Base-by-base conservation (phyloP, 768 basidiomycete species). In the Paxillus rubicundulus region DNA sequence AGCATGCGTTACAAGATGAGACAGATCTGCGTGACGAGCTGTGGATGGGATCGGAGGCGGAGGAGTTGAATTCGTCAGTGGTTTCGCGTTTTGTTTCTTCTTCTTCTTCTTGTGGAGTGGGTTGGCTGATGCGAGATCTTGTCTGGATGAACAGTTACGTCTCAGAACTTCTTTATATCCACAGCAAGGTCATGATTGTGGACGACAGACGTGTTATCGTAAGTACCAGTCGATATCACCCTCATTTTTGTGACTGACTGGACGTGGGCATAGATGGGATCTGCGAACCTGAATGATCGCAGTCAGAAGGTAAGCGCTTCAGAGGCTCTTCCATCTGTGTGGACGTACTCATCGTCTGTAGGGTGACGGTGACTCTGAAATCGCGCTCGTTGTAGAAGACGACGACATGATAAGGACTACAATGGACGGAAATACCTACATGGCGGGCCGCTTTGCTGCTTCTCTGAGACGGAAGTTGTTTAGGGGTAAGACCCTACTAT, bases 281-380 rank as follows among this genome's bases (percentile, higher is more conserved):
- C 90, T 38, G 94, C 96, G 14, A 98, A 98, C 67, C 65, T 95
- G 58, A 95, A 95, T 55, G 92, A 95, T 61, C 84, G 92, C 13
- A 87, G 84, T 49, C 90, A 92, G 70, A 86, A 80, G 78, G 86
- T 80, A 54, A 36, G 68, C 36, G 4, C 8, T 9, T 13, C 36
- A 4, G 20, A 17, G 36, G 5, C 21, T 16, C 5, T 30, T 17
- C 32, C 32, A n/a, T 10, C 43, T 24, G 43, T 34, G 30, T 27
- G 45, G 8, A 33, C 24, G 28, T 21, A 44, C 48, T 67, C 28
- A 56, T 34, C n/a, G 5, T 45, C 21, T 54, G 57, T 43, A 87
- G 84, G 95, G 95, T 21, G 88, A 96, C 58, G 92, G 92, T 32
- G 93, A 96, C 69, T 96, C 92, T 1, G 97, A 98, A 72, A 96